Base-by-base conservation (phyloP, 1,284 basidiomycete species). In the Gomphus sp. region DNA sequence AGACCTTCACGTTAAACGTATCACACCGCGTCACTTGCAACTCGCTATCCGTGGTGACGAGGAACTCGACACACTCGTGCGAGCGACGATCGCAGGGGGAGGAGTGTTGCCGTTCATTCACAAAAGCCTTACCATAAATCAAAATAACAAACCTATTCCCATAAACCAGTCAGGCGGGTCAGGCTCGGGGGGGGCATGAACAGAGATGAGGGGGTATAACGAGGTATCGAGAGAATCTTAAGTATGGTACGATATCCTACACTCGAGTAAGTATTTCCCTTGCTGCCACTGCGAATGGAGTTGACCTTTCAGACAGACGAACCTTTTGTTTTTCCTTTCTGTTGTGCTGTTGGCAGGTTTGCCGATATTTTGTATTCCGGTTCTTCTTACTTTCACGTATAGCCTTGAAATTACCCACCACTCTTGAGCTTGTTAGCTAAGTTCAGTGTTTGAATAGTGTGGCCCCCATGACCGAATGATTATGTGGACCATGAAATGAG, bases 51-150 rank as follows among this genome's bases (percentile, higher is more conserved):
- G 95, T 63, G 95, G 95, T 55, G 96, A 98, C 72, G 94, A 98
- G 70, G 95, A 92, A 68, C 82, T 95, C 9, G 88, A 91, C 66
- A 87, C 80, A 11, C 82, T 91, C 58, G 87, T 91, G 4, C 79
- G 80, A 52, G 75, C 75, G 1, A 84, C 82, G 4, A 84, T 85
- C 62, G 83, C 84, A 14, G 91, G 91, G 62, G 89, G 89, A 77
- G 93, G 94, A 80, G 94, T 98, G 3, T 72, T 98, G 65, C 94
- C 94, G 12, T 95, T 97, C 78, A 98, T 98, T 69, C 93, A 98
- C 83, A 96, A 96, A 84, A 83, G 78, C 63, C 75, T 90, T 53
- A 87, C 84, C 4, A 72, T 72, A 2, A 52, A 52, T 14, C 61
- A 62, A 50, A 55, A 59, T 52, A 56, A 56, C 55, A 56, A 56